Percentiles rank a stretch among this genome's conserved stretches.
phyloP scores from a whole-genome alignment of 192 early-diverging fungal species.

The Neocallimastix lanati region DNA sequence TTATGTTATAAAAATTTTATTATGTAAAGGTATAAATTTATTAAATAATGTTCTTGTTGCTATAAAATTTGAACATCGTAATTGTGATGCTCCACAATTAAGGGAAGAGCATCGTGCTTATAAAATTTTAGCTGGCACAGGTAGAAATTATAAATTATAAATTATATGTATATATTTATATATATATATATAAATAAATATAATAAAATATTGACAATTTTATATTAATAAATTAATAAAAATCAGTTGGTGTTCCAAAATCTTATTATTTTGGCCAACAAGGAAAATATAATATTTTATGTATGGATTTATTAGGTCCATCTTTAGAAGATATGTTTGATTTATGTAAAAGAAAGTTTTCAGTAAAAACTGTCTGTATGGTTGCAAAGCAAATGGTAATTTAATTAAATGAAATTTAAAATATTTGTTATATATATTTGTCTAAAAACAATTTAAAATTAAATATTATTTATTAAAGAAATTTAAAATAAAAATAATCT shows the following conservation, averaged over 20 bases:
- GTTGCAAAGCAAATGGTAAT: conserved; percentile 82
- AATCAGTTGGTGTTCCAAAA: conserved; percentile 70
- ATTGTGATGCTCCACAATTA: conserved; percentile 94
- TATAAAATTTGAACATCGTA: conserved; percentile 94
- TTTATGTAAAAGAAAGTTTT: no score
- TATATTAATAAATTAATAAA: no score
- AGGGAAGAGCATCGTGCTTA: conserved; percentile 90
- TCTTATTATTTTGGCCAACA: conserved; percentile 94
- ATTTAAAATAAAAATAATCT: no score
- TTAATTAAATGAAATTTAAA: no score
- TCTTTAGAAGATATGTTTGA: conserved; percentile 93
- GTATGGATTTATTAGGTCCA: conserved; percentile 84
- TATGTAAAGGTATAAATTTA: conserved; percentile 69
- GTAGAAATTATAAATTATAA: no score
- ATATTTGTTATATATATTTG: no score
- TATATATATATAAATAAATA: no score
- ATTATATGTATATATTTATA: no score
- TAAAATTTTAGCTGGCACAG: conserved; percentile 63
- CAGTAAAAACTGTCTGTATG: conserved; percentile 84
- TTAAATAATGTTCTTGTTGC: conserved; percentile 79
- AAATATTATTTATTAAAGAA: no score
- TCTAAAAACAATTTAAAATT: no score
- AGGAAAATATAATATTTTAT: conserved; percentile 86
- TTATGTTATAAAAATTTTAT: no score
- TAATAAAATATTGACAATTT: no score